Evolutionary conservation across 2,329 filamentous ascomycete genomes (phyloP).

Genomic region (Trichoderma sp.): DNA sequence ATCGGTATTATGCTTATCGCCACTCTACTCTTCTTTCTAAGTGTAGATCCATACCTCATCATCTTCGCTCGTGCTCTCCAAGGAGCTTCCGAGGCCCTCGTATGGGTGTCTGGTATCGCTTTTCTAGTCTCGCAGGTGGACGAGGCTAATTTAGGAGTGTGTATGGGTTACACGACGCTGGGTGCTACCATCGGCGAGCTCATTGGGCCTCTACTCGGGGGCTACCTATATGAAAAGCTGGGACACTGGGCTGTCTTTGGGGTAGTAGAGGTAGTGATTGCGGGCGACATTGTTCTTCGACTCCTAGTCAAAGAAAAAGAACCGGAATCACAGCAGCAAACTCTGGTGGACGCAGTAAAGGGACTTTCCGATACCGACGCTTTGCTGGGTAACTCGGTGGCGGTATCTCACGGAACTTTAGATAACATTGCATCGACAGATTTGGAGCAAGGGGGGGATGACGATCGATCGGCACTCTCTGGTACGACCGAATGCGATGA

Average conservation of each 20-base stretch:
- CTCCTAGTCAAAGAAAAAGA: conserved; percentile 10
- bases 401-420: neutral
- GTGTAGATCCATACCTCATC: conserved; percentile 5
- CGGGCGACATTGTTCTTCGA: neutral
- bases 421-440: neutral
- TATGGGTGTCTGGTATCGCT: conserved; percentile 18
- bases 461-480: neutral
- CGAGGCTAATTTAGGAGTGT: conserved; percentile 15
- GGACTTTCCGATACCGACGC: neutral
- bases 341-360: neutral
- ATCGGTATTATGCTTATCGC: conserved; percentile 16
- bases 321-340: neutral
- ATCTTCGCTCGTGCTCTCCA: conserved; percentile 16
- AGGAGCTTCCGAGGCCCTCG: conserved; percentile 17
- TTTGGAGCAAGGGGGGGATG: neutral
- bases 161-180: conserved; percentile 17
- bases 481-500: neutral
- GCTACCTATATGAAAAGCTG: conserved; percentile 13
- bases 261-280: conserved; percentile 7
- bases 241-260: conserved; percentile 18
- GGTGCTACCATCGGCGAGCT: conserved; percentile 19
- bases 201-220: conserved; percentile 10
- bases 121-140: conserved; percentile 19
- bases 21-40: conserved; percentile 19
- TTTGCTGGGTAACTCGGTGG: neutral